phyloP scores from a whole-genome alignment of 768 basidiomycete species.

The Serendipita sp. region DNA sequence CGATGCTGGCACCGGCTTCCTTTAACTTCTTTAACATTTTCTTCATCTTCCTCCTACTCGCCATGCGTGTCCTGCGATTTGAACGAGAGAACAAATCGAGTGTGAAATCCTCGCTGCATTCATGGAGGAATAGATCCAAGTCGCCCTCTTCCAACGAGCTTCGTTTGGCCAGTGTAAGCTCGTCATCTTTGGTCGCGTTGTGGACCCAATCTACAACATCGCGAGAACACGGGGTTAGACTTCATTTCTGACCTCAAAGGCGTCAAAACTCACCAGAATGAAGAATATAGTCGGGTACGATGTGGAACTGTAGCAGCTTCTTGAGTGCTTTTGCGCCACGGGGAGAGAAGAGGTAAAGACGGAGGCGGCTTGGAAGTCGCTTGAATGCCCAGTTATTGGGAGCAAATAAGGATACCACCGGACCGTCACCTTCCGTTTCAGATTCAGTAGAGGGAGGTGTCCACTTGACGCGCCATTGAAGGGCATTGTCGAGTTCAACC shows the following conservation, averaged over 20 bases:
- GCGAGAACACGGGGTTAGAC: neutral
- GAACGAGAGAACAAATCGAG: neutral
- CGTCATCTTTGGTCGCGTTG: slow-evolving; percentile 16
- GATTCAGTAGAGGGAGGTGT: slow-evolving; percentile 17
- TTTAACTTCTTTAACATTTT: no score
- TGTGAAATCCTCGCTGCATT: neutral
- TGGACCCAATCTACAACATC: slow-evolving; percentile 17
- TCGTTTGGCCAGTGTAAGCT: neutral
- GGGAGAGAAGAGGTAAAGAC: slow-evolving; percentile 42
- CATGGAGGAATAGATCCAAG: no score
- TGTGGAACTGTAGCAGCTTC: slow-evolving; percentile 43
- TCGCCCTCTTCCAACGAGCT: no score
- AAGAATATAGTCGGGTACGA: slow-evolving; percentile 32
- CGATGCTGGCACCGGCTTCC: no score
- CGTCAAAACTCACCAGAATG: slow-evolving; percentile 28
- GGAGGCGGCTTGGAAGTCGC: slow-evolving; percentile 32
- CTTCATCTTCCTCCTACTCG: no score
- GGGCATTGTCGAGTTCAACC: slow-evolving; percentile 25
- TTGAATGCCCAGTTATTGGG: slow-evolving; percentile 21
- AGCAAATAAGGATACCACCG: slow-evolving; percentile 20
- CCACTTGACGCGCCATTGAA: slow-evolving; percentile 14
- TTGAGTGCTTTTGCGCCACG: slow-evolving; percentile 33
- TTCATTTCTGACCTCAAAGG: slow-evolving; percentile 9
- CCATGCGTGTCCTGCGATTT: no score
- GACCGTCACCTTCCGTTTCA: slow-evolving; percentile 33